Percentiles rank a stretch among this genome's conserved stretches.
Conservation (phyloP, 2,329 filamentous ascomycete genomes). For the Tolypocladium album region DNA sequence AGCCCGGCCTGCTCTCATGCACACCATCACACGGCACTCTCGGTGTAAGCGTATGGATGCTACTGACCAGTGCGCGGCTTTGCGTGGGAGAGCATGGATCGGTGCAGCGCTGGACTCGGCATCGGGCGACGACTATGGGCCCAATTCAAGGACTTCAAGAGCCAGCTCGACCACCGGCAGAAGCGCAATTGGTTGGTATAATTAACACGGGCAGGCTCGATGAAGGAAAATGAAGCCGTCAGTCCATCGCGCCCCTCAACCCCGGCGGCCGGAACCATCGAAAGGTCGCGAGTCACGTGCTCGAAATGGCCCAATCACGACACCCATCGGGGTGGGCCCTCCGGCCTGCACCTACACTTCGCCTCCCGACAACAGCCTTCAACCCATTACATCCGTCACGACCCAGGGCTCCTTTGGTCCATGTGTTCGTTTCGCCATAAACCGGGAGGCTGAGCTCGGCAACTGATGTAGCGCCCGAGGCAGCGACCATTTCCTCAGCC, state of each 20-base stretch:
- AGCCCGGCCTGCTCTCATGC: background rate
- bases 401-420: background rate
- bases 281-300: slow-evolving; percentile 12
- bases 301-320: slow-evolving; percentile 4
- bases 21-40: background rate
- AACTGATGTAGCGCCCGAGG: background rate
- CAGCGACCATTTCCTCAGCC: background rate
- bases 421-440: background rate
- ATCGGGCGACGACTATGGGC: slow-evolving; percentile 1
- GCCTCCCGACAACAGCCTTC: background rate
- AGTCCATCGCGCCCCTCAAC: slow-evolving; percentile 12
- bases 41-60: slow-evolving; percentile 6
- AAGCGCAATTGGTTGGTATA: slow-evolving; percentile 7
- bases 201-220: slow-evolving; percentile 10
- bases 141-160: slow-evolving; percentile 1
- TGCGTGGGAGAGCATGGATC: slow-evolving; percentile 1
- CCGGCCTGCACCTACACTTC: background rate
- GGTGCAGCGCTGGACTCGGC: slow-evolving; percentile 1
- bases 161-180: slow-evolving; percentile 1
- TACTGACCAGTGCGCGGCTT: slow-evolving; percentile 6
- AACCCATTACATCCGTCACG: background rate
- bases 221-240: slow-evolving; percentile 12
- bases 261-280: slow-evolving; percentile 6
- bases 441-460: background rate
- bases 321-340: background rate